A percentile compares a stretch with the other conserved stretches of the same genome.
Evolutionary conservation across 345 rosid species (phyloP).

Genomic region (Eucalyptus urophylla): DNA sequence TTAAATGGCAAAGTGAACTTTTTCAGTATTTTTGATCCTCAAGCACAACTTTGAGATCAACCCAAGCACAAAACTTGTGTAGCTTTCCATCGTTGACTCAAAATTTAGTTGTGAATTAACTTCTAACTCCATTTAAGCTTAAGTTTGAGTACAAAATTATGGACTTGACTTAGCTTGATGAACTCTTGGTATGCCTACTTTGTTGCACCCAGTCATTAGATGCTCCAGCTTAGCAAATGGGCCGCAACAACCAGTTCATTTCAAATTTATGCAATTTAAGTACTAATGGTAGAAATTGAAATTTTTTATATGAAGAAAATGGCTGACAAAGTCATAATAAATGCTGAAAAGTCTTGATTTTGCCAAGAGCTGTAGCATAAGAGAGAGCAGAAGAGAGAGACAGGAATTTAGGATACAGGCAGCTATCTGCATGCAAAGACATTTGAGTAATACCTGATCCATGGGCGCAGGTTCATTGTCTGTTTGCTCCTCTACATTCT

Average conservation of each 20-base stretch:
- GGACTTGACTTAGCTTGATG: not conserved
- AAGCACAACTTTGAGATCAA: not conserved
- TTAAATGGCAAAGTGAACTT: not conserved
- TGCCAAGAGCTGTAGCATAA: not conserved
- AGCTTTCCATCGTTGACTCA: not conserved
- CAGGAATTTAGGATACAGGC: not conserved
- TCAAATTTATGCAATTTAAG: not conserved
- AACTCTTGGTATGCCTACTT: not conserved
- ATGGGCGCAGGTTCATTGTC: slow-evolving; percentile 50
- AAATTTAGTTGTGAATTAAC: not conserved
- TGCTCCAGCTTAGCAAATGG: not conserved
- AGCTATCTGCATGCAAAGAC: not conserved
- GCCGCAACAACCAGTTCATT: not conserved
- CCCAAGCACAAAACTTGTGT: not conserved
- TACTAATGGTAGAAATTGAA: not conserved
- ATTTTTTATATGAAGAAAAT: not conserved
- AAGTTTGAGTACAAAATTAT: not conserved
- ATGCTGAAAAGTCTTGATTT: not conserved
- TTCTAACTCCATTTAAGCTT: not conserved
- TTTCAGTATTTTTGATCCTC: not conserved
- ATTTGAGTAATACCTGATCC: slow-evolving; percentile 40
- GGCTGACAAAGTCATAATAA: not conserved
- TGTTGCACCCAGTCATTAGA: not conserved
- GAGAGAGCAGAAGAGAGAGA: not conserved
- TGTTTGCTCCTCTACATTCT: slow-evolving; percentile 3